A percentile compares a stretch with the other conserved stretches of the same genome.
Evolutionary conservation across 441 rosid species (phyloP).

Genomic region (Euphorbia corollata): DNA sequence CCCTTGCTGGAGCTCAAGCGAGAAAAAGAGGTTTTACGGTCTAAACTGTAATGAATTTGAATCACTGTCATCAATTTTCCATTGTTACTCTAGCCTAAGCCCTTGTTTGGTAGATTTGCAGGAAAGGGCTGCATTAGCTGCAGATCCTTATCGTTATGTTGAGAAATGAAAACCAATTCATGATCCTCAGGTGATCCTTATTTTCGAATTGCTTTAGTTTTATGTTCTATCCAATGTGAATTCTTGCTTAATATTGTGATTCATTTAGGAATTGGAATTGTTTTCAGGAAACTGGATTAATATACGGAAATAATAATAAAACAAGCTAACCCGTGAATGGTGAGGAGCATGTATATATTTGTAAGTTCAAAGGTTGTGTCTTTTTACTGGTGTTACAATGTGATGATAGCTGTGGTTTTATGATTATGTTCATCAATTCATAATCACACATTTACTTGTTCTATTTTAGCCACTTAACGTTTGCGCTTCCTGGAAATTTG

Average conservation of each 20-base stretch:
- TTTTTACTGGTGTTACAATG: not conserved
- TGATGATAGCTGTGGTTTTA: not conserved
- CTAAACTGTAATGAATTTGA: not conserved
- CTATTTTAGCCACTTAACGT: not conserved
- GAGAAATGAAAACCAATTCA: conserved; percentile 71
- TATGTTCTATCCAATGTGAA: not conserved
- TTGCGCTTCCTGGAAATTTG: not conserved
- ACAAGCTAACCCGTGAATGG: conserved; percentile 31
- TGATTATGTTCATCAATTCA: not conserved
- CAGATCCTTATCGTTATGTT: conserved; percentile 53
- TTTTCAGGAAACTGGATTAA: conserved; percentile 68
- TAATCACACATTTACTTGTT: not conserved
- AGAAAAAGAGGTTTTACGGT: conserved; percentile 49
- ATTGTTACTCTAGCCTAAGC: not conserved
- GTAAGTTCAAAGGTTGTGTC: conserved; percentile 11
- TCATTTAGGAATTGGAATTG: conserved; percentile 3
- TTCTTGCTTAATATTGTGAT: not conserved
- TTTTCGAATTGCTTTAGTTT: not conserved
- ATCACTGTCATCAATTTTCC: not conserved
- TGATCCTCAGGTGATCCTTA: conserved; percentile 62
- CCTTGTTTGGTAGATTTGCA: conserved; percentile 20
- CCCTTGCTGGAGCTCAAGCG: conserved; percentile 79
- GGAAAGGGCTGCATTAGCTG: conserved; percentile 55
- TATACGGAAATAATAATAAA: conserved; percentile 58
- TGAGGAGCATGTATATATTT: not conserved